phyloP scores from a whole-genome alignment of 1,139 yeast species.

The Taphrina flavorubra region DNA sequence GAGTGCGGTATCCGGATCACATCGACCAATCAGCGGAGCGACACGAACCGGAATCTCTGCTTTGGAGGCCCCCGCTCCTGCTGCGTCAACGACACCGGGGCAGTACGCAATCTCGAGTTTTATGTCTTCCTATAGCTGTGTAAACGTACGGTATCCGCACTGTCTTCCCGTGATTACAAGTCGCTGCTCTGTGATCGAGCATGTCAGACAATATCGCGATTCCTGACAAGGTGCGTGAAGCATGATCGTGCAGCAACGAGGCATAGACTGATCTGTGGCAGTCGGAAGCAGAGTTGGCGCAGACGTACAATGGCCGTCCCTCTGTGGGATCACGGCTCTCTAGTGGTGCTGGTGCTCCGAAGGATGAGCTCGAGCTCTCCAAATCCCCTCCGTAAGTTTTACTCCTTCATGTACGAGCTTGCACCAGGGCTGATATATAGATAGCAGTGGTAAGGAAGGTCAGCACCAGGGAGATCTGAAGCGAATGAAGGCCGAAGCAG shows the following conservation, averaged over 20 bases:
- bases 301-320: constrained; percentile 23
- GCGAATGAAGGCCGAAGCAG: constrained; percentile 23
- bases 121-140: no score
- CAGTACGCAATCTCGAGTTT: no score
- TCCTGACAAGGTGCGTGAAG: constrained; percentile 8
- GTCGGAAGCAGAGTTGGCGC: constrained; percentile 15
- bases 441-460: constrained; percentile 25
- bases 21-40: not conserved
- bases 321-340: constrained; percentile 16
- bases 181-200: not conserved
- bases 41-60: no score
- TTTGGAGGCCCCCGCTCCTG: not conserved
- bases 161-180: no score
- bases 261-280: not conserved
- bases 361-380: constrained; percentile 31
- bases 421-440: not conserved
- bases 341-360: constrained; percentile 7
- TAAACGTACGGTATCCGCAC: no score
- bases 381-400: constrained; percentile 14
- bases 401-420: not conserved
- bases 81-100: not conserved
- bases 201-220: not conserved
- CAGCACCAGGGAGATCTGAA: constrained; percentile 20
- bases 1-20: no score
- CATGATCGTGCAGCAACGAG: not conserved